Base-by-base conservation (phyloP, 202 grass and related monocot genomes). In the Carex arenaria region DNA sequence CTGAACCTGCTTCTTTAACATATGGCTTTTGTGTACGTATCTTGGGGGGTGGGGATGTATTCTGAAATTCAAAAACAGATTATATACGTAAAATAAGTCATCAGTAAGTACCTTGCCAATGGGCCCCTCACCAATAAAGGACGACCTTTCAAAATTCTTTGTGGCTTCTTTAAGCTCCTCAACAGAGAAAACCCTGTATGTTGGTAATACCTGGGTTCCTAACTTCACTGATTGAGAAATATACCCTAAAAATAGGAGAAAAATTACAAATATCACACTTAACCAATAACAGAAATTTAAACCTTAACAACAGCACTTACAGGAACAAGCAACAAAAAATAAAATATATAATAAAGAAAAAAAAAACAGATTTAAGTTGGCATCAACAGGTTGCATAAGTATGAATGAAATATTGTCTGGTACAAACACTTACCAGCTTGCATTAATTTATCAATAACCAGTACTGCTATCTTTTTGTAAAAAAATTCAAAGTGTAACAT, bases 91-190 rank as follows among this genome's bases (percentile, higher is more conserved):
- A 78, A 80, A 62, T 66, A 70, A 75, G 64, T 51, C 65, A 83
- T 19, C 3, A 80, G 68, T 51, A 65, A 90, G 84, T 61, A 98
- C 95, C 92, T 98, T 98, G 85, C 95, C 95, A 74, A 88, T 93
- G 86, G 95, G 90, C 19, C 95, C 92, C 80, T 98, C 95, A 18
- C 95, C 92, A 83, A 98, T 87, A 89, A 88, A 95, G 80, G 89
- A 81, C 10, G 88, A 90, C 12, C 56, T 31, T 78, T 93, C 90
- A 70, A 98, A 98, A 83, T 86, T 88, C 80, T 91, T 93, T 81
- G 95, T 93, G 4, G 95, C 90, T 90, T 93, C 92, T 85, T 95
- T 98, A 61, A 98, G 86, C 83, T 98, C 95, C 85, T 98, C 95
- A 79, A 95, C 85, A 85, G 89, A 93, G 87, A 98, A 98, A 23